These are phyloP conservation scores for Penicillium parvum DNA, from an alignment of 495 filamentous ascomycete genomes.

Conservation along the genomic window DNA sequence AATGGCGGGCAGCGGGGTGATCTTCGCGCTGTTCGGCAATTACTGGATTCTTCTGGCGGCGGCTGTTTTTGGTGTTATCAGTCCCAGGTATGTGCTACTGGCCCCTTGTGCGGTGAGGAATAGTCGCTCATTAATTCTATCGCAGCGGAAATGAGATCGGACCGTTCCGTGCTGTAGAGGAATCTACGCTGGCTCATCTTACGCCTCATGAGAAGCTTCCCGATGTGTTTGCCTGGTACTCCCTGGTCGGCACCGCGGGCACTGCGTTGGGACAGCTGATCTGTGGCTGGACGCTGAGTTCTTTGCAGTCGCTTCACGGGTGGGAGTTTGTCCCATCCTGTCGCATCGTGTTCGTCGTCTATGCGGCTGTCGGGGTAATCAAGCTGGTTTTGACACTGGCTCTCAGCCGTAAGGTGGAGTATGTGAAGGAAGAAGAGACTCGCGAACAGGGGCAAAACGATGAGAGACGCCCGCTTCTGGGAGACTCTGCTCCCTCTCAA, in stretches of 20 bases:
- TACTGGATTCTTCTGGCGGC: conserved; percentile 72
- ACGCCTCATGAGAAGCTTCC: conserved; percentile 55
- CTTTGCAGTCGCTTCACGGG: conserved; percentile 40
- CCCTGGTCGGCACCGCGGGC: conserved; percentile 59
- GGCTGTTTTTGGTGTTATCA: conserved; percentile 77
- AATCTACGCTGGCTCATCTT: conserved; percentile 73
- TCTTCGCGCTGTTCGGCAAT: conserved; percentile 64
- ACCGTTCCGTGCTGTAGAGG: conserved; percentile 82
- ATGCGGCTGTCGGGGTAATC: conserved; percentile 61
- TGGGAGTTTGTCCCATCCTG: conserved; percentile 61
- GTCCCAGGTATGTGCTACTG: conserved; percentile 53
- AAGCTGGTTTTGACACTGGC: conserved; percentile 59
- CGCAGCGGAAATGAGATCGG: conserved; percentile 71
- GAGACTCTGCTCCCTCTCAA: conserved; percentile 18
- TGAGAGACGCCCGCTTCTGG: conserved; percentile 48
- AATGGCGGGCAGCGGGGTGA: conserved; percentile 63
- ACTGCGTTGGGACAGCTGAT: conserved; percentile 60
- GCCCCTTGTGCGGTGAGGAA: neutral
- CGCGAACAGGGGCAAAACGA: conserved; percentile 17
- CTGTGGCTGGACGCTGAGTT: conserved; percentile 61
- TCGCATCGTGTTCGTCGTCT: conserved; percentile 64
- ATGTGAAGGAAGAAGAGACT: conserved; percentile 26
- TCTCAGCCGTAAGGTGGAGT: conserved; percentile 59
- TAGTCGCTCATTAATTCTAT: conserved; percentile 3
- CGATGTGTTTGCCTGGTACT: conserved; percentile 83